A percentile compares a stretch with the other conserved stretches of the same genome.
Evolutionary conservation across 352 stramenopile genomes (phyloP).

Genomic region (Blastocystis hominis): DNA sequence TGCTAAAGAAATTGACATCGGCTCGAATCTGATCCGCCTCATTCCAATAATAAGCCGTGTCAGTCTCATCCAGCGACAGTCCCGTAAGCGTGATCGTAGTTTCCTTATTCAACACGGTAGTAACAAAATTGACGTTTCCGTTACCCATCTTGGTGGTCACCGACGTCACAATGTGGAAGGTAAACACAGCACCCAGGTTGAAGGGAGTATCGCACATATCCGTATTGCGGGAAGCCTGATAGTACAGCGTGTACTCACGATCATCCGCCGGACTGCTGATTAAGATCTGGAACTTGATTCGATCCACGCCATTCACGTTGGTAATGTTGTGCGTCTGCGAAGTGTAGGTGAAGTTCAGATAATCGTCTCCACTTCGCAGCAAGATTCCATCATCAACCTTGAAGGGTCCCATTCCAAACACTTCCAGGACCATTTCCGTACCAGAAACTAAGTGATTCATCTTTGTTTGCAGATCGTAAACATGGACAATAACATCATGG

Average conservation of each 20-base stretch:
- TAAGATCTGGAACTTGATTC: constrained; percentile 9
- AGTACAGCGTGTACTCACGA: constrained; percentile 20
- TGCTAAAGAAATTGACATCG: neutral
- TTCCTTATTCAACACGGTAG: neutral
- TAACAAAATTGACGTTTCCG: neutral
- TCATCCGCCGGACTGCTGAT: neutral
- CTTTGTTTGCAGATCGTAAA: neutral
- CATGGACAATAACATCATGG: neutral
- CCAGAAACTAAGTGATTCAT: neutral
- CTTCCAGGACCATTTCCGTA: neutral
- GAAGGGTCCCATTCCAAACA: neutral
- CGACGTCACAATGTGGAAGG: neutral
- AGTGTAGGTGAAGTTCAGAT: neutral
- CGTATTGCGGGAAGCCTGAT: neutral
- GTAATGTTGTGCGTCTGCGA: neutral
- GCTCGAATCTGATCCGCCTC: neutral
- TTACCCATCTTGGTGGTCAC: neutral
- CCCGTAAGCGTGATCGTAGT: neutral
- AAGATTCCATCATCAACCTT: neutral
- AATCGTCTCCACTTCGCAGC: neutral
- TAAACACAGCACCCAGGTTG: neutral
- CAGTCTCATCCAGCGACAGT: neutral
- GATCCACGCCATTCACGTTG: neutral
- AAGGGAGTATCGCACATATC: neutral
- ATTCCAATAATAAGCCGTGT: constrained; percentile 24